Conservation (phyloP, 768 basidiomycete species). For the Austroboletus festivus region DNA sequence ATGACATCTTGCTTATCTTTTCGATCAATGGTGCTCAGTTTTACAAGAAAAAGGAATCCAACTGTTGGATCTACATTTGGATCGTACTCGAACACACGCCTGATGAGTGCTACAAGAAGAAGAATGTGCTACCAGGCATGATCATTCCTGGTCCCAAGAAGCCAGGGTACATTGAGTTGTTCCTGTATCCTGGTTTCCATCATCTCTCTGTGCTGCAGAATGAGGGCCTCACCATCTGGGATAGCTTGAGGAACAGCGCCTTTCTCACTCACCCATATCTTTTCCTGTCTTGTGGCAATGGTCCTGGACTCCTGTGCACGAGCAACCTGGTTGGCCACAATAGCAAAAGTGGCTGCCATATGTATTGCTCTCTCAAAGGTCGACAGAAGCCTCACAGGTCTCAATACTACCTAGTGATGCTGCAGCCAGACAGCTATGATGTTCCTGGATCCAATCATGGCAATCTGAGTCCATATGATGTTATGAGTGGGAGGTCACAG, state of each 20-base stretch:
- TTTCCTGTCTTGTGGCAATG: constrained; percentile 26
- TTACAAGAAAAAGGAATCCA: background rate
- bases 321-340: constrained; percentile 32
- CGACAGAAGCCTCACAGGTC: constrained; percentile 19
- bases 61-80: background rate
- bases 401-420: constrained; percentile 33
- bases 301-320: constrained; percentile 6
- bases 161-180: background rate
- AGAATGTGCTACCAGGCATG: background rate
- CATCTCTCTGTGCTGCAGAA: background rate
- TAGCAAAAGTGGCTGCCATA: constrained; percentile 33
- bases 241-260: background rate
- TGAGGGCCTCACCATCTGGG: background rate
- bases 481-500: too few species aligned
- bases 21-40: background rate
- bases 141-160: background rate
- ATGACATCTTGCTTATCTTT: background rate
- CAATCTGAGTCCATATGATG: too few species aligned
- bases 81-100: background rate
- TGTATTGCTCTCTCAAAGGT: constrained; percentile 30
- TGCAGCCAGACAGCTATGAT: too few species aligned
- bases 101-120: background rate
- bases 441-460: too few species aligned
- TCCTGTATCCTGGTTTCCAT: background rate
- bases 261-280: background rate